Evolutionary conservation across 2,329 filamentous ascomycete species (phyloP), one percentile per base, ranked within the genome.

Genomic region (Thyridium curvatum): DNA sequence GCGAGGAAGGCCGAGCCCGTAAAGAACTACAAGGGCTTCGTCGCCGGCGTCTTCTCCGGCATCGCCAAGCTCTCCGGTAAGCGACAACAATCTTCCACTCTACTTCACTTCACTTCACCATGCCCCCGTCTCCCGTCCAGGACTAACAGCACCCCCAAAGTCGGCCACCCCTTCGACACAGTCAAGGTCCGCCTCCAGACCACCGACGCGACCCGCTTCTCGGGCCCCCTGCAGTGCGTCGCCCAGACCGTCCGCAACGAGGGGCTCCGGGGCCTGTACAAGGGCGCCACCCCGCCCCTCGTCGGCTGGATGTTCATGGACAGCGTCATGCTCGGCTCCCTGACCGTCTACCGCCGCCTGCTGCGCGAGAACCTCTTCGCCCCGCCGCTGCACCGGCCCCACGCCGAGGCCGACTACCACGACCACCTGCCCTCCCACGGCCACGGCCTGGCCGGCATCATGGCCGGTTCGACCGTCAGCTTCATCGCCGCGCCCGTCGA

Each of bases 231-330:
- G 26, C 82, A 95, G 60, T 97, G 93, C 57, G 68, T 95, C 9
- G 61, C 85, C 40, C 83, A 91, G 59, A 98, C 93, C 9, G 48
- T 97, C 18, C 79, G 84, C 43, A 84, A 89, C 57, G 93, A 98
- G 62, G 91, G 91, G 35, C 65, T 94, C 34, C 65, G 73, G 37
- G 93, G 88, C 3, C 70, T 98, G 32, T 98, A 97, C 74, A 98
- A 97, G 67, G 90, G 91, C 52, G 89, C 89, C 10, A 87, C 86
- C 18, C 91, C 91, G 40, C 93, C 93, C 38, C 71, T 97, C 35
- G 79, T 96, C 37, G 93, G 93, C 52, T 97, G 93, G 93, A 95
- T 97, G 85, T 87, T 94, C 55, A 97, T 97, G 91, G 93, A 98
- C 67, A 75, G 69, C 32, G 59, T 82, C 42, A 95, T 97, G 90